Evolutionary conservation across 163 green algal genomes (phyloP).

Genomic region (Smithsoniella earleae): DNA sequence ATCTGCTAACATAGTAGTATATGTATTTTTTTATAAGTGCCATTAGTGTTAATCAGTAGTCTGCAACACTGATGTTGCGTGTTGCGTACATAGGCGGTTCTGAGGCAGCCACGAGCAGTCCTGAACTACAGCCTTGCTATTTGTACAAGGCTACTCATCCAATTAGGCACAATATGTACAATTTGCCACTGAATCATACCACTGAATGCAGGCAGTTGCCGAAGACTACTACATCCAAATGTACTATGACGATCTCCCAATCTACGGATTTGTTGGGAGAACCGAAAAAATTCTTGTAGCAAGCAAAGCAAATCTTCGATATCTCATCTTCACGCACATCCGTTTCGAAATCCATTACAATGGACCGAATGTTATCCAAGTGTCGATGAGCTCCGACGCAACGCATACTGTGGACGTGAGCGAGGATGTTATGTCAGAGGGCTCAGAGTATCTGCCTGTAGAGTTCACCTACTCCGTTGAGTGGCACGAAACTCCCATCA

Average conservation of each 20-base stretch:
- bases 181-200: background rate
- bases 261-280: conserved; percentile 65
- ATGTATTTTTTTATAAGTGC: too few species aligned
- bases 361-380: conserved; percentile 58
- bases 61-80: background rate
- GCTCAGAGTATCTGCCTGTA: conserved; percentile 32
- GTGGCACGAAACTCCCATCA: conserved; percentile 57
- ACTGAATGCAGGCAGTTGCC: conserved; percentile 44
- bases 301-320: conserved; percentile 35
- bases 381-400: conserved; percentile 65
- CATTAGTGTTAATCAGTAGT: background rate
- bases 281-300: conserved; percentile 47
- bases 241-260: conserved; percentile 69
- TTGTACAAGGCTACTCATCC: background rate
- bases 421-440: conserved; percentile 37
- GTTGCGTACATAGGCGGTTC: background rate
- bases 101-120: background rate
- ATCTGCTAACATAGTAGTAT: too few species aligned
- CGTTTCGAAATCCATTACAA: conserved; percentile 78
- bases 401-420: conserved; percentile 52
- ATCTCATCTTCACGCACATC: conserved; percentile 69
- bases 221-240: conserved; percentile 73
- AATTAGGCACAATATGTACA: background rate
- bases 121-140: background rate
- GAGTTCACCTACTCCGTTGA: conserved; percentile 71